Percentiles rank a stretch among this genome's conserved stretches.
phyloP scores from a whole-genome alignment of 495 filamentous ascomycete species.

The Podospora bellae-mahoneyi region DNA sequence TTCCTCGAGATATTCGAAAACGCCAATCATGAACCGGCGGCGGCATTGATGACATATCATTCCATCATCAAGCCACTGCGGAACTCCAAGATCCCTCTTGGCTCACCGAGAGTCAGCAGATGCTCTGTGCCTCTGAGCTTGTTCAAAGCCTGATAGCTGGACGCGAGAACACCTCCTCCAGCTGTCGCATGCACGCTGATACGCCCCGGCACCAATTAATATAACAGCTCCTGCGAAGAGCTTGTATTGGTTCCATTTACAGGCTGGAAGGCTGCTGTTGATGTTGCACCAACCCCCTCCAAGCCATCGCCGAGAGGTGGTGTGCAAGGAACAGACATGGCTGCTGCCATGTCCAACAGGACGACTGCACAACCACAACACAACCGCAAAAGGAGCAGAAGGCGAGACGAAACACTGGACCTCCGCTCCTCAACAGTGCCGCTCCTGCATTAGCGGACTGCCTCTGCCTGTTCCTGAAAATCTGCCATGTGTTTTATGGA shows the following conservation, averaged over 20 bases:
- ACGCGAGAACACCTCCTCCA: neutral
- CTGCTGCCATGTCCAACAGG: neutral
- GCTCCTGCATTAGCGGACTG: conserved; percentile 30
- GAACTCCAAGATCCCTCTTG: neutral
- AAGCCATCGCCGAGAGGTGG: neutral
- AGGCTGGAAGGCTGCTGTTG: neutral
- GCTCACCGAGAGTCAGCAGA: conserved; percentile 11
- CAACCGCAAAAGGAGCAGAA: conserved; percentile 1
- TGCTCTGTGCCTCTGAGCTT: neutral
- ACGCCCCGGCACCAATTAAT: conserved; percentile 28
- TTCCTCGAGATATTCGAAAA: conserved; percentile 36
- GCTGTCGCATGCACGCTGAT: conserved; percentile 20
- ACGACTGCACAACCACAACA: neutral
- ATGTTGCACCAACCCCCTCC: conserved; percentile 16
- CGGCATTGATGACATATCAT: conserved; percentile 23
- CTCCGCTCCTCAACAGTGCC: conserved; percentile 18
- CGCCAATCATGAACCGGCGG: conserved; percentile 22
- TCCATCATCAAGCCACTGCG: conserved; percentile 27
- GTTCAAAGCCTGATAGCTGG: neutral
- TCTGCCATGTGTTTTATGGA: conserved; percentile 14
- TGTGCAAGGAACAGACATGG: neutral
- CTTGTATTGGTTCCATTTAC: conserved; percentile 2
- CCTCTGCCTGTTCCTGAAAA: conserved; percentile 29
- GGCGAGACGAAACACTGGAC: conserved; percentile 17
- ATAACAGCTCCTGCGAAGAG: conserved; percentile 20